Percentiles rank a stretch among this genome's conserved stretches.
Conservation (phyloP, 768 basidiomycete genomes). For the Tylopilus vinaceipallidus region DNA sequence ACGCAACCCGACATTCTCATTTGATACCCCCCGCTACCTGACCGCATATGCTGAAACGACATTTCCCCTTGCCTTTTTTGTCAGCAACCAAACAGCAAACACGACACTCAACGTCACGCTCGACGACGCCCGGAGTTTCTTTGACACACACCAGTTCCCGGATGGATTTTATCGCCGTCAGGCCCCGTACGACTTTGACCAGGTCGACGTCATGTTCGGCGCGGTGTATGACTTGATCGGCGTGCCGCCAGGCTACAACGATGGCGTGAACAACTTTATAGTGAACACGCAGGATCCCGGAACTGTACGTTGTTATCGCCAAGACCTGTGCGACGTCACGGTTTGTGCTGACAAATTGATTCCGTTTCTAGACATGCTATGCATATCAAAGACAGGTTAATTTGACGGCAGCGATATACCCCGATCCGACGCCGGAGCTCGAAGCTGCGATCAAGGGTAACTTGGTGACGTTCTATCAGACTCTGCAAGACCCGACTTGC, state of each 20-base stretch:
- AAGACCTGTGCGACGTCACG: neutral
- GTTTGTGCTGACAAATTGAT: slow-evolving; percentile 2
- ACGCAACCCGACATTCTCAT: slow-evolving; percentile 21
- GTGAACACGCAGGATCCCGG: slow-evolving; percentile 7
- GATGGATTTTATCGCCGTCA: slow-evolving; percentile 20
- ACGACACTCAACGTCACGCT: slow-evolving; percentile 16
- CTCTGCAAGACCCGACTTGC: slow-evolving; percentile 10
- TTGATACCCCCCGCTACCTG: slow-evolving; percentile 20
- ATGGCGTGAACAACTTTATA: slow-evolving; percentile 18
- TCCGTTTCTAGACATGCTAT: slow-evolving; percentile 15
- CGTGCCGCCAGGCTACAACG: slow-evolving; percentile 16
- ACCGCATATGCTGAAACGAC: slow-evolving; percentile 23
- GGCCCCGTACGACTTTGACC: slow-evolving; percentile 3
- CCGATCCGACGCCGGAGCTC: slow-evolving; percentile 20
- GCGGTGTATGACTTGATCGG: neutral
- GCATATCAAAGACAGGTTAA: slow-evolving; percentile 20
- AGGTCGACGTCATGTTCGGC: slow-evolving; percentile 3
- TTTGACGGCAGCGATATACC: slow-evolving; percentile 21
- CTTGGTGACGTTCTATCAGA: slow-evolving; percentile 14
- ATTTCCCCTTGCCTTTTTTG: slow-evolving; percentile 27
- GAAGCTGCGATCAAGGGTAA: slow-evolving; percentile 22
- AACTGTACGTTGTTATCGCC: slow-evolving; percentile 9
- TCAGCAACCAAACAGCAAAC: slow-evolving; percentile 20
- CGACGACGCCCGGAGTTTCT: slow-evolving; percentile 21
- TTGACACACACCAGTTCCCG: slow-evolving; percentile 16